Evolutionary conservation across 176 grass and related monocot species (phyloP), one percentile per base, ranked within the genome.

Genomic region (Oryza brachyantha): DNA sequence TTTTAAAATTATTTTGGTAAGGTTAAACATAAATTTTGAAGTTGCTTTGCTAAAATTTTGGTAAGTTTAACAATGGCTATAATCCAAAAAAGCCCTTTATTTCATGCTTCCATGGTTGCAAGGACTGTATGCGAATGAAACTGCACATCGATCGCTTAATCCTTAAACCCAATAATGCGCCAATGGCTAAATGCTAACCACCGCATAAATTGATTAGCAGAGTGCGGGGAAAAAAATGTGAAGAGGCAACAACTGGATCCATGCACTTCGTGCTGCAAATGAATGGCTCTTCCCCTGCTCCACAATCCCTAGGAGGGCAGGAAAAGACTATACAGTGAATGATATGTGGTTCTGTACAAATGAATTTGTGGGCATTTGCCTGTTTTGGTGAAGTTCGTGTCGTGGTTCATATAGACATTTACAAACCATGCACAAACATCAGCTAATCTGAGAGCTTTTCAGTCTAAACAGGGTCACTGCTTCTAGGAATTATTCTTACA

Each of bases 401-500:
- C 52, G 87, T 70, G 21, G 45, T 85, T 77, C 58, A 31, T 71
- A 88, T 55, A 13, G 42, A 28, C 35, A 24, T 66, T 81, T 77
- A 77, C 78, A 64, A 64, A 66, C 77, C 24, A 6, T 37, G 29
- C 72, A 81, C 66, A 50, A 31, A 36, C 58, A 80, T 55, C 13
- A 46, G 26, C 80, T 77, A 72, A n/a, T 72, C 52, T 61, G 45
- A 25, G 22, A 70, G 35, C 64, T 48, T 81, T 65, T 5, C 26
- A 78, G 46, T 16, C 78, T 97, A 95, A 61, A 99, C 75, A 13
- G 92, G 96, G 86, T 99, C 96, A 78, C 87, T 99, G 81, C 96
- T 99, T 73, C 96, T 90, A 34, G 96, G 96, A 73, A 99, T 89
- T 84, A 99, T 99, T 81, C 92, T 84, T 73, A 99, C 96, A 67